Base-by-base conservation (phyloP, 768 basidiomycete genomes). In the Lactarius akahatsu region DNA sequence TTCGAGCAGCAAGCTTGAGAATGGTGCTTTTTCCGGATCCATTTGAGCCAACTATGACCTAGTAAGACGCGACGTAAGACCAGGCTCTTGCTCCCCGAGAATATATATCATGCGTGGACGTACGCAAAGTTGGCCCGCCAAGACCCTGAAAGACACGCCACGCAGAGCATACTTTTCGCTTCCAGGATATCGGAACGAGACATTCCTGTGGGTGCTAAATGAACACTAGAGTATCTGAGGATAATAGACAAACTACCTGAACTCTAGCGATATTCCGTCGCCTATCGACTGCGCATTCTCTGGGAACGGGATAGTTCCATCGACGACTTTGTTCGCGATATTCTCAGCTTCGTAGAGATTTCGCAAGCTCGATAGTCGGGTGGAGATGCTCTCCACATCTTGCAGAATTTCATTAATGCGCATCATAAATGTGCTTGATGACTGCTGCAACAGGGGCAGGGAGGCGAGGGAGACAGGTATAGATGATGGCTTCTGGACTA, bases 1-100 rank as follows among this genome's bases (percentile, higher is more conserved):
- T 73, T 18, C 91, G 84, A 30, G 85, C 76, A 32, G 90, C 81
- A 56, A 93, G 80, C 73, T 92, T 93, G 45, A 93, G 77, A 58
- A 92, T 84, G 2, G 91, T 92, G 73, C 88, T 90, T 77, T 93
- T 93, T 3, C 79, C 91, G 0, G 88, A 90, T 8, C 91, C 91
- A 68, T 93, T 93, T 30, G 80, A 80, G 9, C 91, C 91, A 1
- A 93, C 87, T 52, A 93, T 87, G 58, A 92, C 82, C 89, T 91
- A 7, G 32, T 32, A 57, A 6, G 18, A 43, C 15, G 16, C 50
- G 23, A 26, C 26, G 50, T 52, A 18, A 54, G 40, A 23, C 6
- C 52, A 4, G 11, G 8, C 4, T 26, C 50, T 13, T 50, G 9
- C 10, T 11, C 47, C 10, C 4, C 4, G 50, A 52, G n/a, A 40